These are phyloP conservation scores for Ambrosiella beaveri DNA, from an alignment of 2,329 filamentous ascomycete genomes.

Conservation along the genomic window DNA sequence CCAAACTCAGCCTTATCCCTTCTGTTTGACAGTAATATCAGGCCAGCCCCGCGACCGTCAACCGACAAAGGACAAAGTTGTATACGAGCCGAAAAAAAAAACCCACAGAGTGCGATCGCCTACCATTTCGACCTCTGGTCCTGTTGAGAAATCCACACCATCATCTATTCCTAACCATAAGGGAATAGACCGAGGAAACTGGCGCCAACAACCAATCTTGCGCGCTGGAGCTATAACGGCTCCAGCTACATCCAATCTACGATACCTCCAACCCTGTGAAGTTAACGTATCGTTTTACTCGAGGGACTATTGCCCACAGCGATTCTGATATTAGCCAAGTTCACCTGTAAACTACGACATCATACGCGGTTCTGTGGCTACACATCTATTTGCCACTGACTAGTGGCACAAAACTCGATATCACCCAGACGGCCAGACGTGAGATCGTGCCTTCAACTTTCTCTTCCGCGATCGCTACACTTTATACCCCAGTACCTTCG, in stretches of 20 bases:
- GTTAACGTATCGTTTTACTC: neutral
- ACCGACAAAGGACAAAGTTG: neutral
- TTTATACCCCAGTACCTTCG: no score
- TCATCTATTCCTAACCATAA: neutral
- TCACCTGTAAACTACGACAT: no score
- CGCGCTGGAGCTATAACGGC: slow-evolving; percentile 11
- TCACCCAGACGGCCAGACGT: no score
- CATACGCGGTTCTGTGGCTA: no score
- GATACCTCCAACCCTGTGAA: neutral
- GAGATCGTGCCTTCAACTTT: no score
- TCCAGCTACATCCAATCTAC: slow-evolving; percentile 5
- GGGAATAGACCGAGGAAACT: slow-evolving; percentile 3
- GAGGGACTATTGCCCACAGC: neutral
- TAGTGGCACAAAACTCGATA: no score
- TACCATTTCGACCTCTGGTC: no score
- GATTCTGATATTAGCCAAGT: neutral
- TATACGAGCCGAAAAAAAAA: neutral
- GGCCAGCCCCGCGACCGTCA: neutral
- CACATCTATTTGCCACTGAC: no score
- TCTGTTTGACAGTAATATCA: neutral
- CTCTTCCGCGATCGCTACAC: no score
- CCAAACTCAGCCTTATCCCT: neutral
- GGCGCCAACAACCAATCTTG: slow-evolving; percentile 5
- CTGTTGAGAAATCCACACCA: neutral
- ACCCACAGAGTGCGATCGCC: neutral